Base-by-base conservation (phyloP, 1,139 yeast species). In the Yamadazyma atmosphaerica region DNA sequence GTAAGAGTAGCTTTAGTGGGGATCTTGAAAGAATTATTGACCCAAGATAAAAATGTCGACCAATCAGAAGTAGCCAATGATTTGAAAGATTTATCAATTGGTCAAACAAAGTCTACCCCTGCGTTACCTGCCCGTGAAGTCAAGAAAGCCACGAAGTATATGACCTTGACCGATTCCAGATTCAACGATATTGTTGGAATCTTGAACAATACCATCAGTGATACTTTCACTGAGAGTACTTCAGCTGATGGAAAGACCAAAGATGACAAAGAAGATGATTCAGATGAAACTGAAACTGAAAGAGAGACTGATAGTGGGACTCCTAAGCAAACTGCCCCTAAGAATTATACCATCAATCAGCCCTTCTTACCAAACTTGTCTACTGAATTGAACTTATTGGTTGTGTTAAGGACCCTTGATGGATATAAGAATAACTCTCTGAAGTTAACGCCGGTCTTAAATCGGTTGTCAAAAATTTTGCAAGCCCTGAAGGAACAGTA, bases 11-110 rank as follows among this genome's bases (percentile, higher is more conserved):
- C 79, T 3, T 63, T 83, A 35, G 72, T 86, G 12, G 79, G 83
- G 3, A 77, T 86, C 19, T 70, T 87, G 50, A 88, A 85, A 55
- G 86, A 81, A 46, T 66, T 87, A 43, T 61, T 78, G 47, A 56
- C 70, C 8, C 55, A 56, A 27, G 51, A 49, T 30, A 48, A 49
- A 38, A 11, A 5, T 16, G 9, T 6, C 4, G 19, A 6, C 12
- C 10, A 10, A 18, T 14, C 29, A n/a, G 36, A 29, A n/a, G 25
- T 38, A 6, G 38, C 26, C 9, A 34, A 40, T 8, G 39, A 42
- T 7, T 34, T 49, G 33, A 39, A 39, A 2, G 35, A 38, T 3
- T 36, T 46, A 15, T 34, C 44, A 10, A 8, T 34, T 22, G 33
- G 29, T 15, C 31, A 26, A n/a, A 28, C 15, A 12, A 18, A 30